Percentiles rank a stretch among this genome's conserved stretches.
Evolutionary conservation across 352 stramenopile genomes (phyloP).

Genomic region (Globisporangium paddicum): DNA sequence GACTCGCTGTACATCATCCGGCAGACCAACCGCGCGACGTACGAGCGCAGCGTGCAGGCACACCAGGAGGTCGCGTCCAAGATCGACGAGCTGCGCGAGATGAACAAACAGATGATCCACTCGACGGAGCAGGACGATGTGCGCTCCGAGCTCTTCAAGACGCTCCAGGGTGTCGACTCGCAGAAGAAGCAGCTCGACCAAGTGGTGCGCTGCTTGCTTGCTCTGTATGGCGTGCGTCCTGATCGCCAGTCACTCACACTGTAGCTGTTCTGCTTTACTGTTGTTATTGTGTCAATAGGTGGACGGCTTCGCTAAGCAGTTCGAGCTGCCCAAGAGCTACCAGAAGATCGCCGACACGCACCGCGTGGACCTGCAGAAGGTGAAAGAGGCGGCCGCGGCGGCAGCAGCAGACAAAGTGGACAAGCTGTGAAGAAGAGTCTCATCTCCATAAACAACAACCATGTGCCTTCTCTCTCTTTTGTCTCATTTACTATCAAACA

Average conservation of each 20-base stretch:
- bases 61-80: constrained; percentile 57
- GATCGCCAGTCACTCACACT: background rate
- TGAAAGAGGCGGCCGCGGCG: constrained; percentile 21
- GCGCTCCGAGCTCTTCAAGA: constrained; percentile 51
- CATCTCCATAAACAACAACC: too few species aligned
- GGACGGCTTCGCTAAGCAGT: constrained; percentile 70
- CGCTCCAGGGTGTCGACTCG: constrained; percentile 41
- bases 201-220: constrained; percentile 23
- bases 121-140: constrained; percentile 45
- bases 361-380: constrained; percentile 26
- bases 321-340: constrained; percentile 63
- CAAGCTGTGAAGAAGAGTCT: constrained; percentile 2
- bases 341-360: constrained; percentile 62
- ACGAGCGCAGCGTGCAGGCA: constrained; percentile 52
- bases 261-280: background rate
- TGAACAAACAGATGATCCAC: constrained; percentile 63
- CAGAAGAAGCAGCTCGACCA: constrained; percentile 69
- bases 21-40: constrained; percentile 64
- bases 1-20: constrained; percentile 80
- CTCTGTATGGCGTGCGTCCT: background rate
- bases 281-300: constrained; percentile 25
- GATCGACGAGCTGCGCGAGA: constrained; percentile 43
- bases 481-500: constrained; percentile 2
- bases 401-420: constrained; percentile 17
- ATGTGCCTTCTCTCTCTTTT: background rate